These are phyloP conservation scores for Tetradesmus obliquus DNA, from an alignment of 139 green algal species.

Conservation along the genomic window DNA sequence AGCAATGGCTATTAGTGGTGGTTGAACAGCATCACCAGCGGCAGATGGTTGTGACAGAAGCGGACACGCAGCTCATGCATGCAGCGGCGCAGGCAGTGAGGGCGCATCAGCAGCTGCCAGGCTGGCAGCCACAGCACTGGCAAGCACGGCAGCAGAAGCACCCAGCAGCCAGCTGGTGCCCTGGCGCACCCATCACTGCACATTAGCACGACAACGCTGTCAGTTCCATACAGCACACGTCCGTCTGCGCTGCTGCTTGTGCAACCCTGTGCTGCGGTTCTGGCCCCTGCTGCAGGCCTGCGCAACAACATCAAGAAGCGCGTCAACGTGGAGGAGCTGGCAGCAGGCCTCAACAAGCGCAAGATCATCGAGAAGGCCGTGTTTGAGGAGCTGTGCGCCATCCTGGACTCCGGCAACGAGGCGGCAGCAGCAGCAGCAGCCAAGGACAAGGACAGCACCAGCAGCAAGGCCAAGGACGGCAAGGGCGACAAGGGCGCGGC, in stretches of 20 bases:
- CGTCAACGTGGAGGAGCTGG: conserved; percentile 90
- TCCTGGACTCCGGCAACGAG: conserved; percentile 83
- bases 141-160: too few species aligned
- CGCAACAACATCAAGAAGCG: conserved; percentile 92
- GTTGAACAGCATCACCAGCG: too few species aligned
- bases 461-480: conserved; percentile 21
- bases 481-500: conserved; percentile 25
- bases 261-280: not conserved
- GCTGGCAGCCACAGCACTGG: too few species aligned
- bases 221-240: not conserved
- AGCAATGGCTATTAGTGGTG: too few species aligned
- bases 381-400: conserved; percentile 90
- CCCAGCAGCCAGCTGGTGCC: too few species aligned
- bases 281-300: conserved; percentile 53
- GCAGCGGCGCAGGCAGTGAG: too few species aligned
- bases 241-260: not conserved
- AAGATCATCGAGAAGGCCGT: conserved; percentile 95
- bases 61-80: too few species aligned
- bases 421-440: conserved; percentile 64
- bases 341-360: conserved; percentile 94
- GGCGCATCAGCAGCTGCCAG: too few species aligned
- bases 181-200: too few species aligned
- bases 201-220: too few species aligned
- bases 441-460: conserved; percentile 58
- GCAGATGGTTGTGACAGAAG: too few species aligned